phyloP scores from a whole-genome alignment of 768 basidiomycete species.

The Chalciporus chontae region DNA sequence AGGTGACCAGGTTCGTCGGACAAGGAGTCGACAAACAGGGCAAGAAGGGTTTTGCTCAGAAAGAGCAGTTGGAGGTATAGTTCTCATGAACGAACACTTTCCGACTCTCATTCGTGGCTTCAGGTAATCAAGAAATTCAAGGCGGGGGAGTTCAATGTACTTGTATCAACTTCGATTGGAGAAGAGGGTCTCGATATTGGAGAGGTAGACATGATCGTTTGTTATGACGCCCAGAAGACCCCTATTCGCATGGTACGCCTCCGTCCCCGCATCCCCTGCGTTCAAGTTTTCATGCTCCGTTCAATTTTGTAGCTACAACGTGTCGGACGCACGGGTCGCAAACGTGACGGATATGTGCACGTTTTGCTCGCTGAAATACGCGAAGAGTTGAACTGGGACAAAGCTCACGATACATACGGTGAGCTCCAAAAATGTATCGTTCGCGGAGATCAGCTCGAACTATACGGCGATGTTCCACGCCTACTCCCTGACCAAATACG shows the following conservation, averaged over 20 bases:
- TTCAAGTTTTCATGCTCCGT: conserved; percentile 2
- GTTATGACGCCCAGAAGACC: conserved; percentile 95
- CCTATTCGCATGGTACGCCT: conserved; percentile 87
- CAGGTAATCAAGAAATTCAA: conserved; percentile 90
- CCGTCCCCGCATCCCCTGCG: background rate
- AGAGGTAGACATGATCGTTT: conserved; percentile 92
- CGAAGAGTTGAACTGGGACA: conserved; percentile 88
- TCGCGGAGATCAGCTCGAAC: conserved; percentile 80
- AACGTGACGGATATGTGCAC: conserved; percentile 85
- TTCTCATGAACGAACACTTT: background rate
- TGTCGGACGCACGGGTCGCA: conserved; percentile 91
- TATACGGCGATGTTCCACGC: conserved; percentile 89
- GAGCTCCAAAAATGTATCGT: conserved; percentile 87
- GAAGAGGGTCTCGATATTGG: conserved; percentile 99
- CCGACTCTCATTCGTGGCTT: conserved; percentile 5
- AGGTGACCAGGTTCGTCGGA: conserved; percentile 85
- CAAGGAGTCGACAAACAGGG: conserved; percentile 85
- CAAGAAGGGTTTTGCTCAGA: conserved; percentile 85
- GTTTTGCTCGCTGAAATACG: conserved; percentile 87
- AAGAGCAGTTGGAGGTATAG: conserved; percentile 82
- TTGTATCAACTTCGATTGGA: conserved; percentile 95
- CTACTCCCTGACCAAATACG: conserved; percentile 76
- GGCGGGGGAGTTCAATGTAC: conserved; percentile 79
- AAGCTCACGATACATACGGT: conserved; percentile 80
- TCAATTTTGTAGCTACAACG: conserved; percentile 74